Evolutionary conservation across 179 eudicot genomes (phyloP).

Genomic region (Drosera spatulata): DNA sequence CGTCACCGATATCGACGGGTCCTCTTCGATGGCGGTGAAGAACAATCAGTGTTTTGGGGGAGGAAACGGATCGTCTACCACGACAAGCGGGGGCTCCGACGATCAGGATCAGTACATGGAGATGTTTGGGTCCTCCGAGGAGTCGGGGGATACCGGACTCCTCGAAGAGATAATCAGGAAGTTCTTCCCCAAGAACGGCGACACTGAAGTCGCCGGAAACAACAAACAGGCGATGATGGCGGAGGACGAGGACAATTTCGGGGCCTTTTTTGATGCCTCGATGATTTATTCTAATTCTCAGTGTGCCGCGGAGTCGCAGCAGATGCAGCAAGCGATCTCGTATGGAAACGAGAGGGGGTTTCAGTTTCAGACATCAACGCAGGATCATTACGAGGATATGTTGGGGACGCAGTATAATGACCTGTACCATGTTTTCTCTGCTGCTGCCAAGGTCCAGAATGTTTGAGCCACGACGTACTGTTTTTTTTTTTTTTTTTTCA

Average conservation of each 20-base stretch:
- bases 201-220: neutral
- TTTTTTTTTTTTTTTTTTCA: no score
- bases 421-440: neutral
- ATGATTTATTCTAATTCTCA: neutral
- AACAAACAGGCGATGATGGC: neutral
- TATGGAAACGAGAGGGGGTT: neutral
- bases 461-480: neutral
- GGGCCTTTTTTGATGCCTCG: neutral
- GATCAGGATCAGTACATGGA: neutral
- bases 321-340: neutral
- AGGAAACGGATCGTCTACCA: neutral
- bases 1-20: no score
- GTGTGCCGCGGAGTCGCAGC: neutral
- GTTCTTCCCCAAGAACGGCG: constrained; percentile 6
- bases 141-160: constrained; percentile 8
- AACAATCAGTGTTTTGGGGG: neutral
- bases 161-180: constrained; percentile 9
- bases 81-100: neutral
- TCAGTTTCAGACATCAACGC: neutral
- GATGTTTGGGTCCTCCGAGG: neutral
- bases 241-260: neutral
- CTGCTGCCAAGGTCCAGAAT: neutral
- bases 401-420: neutral
- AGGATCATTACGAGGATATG: neutral
- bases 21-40: no score